These are phyloP conservation scores for Chlorella sorokiniana DNA, from an alignment of 139 green algal genomes.

Conservation along the genomic window DNA sequence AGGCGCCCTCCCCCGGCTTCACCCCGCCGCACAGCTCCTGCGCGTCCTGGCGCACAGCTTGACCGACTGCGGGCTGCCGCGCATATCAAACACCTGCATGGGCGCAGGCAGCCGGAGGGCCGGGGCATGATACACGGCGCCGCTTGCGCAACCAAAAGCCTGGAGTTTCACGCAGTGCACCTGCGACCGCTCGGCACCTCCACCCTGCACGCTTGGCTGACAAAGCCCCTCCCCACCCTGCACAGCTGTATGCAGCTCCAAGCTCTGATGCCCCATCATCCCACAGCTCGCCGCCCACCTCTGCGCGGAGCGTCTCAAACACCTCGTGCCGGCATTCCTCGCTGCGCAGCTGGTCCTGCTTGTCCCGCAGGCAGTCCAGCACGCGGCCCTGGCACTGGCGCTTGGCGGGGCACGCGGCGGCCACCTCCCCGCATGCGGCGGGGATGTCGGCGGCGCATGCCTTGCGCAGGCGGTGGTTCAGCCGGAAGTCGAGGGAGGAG, in stretches of 20 bases:
- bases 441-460: conserved; percentile 71
- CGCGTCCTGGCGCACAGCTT: conserved; percentile 74
- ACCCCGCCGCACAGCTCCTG: conserved; percentile 73
- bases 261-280: not conserved
- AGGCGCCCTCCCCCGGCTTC: conserved; percentile 63
- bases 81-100: conserved; percentile 64
- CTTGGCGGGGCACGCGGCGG: not conserved
- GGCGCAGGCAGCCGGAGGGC: not conserved
- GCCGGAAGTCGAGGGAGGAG: conserved; percentile 76
- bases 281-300: conserved; percentile 48
- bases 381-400: conserved; percentile 72
- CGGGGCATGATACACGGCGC: conserved; percentile 22
- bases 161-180: not conserved
- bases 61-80: conserved; percentile 74
- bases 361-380: conserved; percentile 84
- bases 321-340: conserved; percentile 83
- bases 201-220: not conserved
- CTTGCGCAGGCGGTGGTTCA: conserved; percentile 86
- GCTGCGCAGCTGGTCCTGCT: conserved; percentile 67
- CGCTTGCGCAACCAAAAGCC: not conserved
- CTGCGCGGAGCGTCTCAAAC: conserved; percentile 83
- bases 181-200: not conserved
- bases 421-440: not conserved
- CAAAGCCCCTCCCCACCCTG: not conserved
- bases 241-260: not conserved